Conservation (phyloP, 2,329 filamentous ascomycete genomes). For the Cercospora sp. region DNA sequence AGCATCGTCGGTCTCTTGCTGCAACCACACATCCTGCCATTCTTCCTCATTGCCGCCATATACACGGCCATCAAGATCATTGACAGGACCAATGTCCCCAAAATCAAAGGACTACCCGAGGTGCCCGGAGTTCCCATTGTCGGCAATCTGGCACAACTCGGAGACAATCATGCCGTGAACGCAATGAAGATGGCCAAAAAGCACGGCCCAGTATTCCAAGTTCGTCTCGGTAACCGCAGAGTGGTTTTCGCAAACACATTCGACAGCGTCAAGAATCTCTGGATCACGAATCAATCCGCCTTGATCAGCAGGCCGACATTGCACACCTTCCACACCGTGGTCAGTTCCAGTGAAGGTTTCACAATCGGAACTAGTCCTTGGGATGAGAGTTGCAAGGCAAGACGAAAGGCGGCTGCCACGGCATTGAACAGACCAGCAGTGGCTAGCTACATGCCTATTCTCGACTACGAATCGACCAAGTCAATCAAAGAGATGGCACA, state of each 20-base stretch:
- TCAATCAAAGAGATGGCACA: constrained; percentile 71
- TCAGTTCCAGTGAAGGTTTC: constrained; percentile 74
- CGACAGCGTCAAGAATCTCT: constrained; percentile 69
- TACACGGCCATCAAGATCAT: constrained; percentile 46
- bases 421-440: constrained; percentile 74
- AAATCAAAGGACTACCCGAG: constrained; percentile 51
- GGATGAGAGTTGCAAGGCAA: constrained; percentile 76
- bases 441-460: constrained; percentile 77
- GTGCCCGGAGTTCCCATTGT: constrained; percentile 51
- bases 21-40: constrained; percentile 44
- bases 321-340: constrained; percentile 78
- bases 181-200: constrained; percentile 50
- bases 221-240: constrained; percentile 65
- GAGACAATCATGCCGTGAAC: constrained; percentile 49
- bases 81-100: constrained; percentile 50
- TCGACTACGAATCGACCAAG: constrained; percentile 71
- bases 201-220: constrained; percentile 53
- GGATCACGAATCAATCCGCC: constrained; percentile 76
- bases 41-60: constrained; percentile 43
- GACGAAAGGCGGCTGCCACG: constrained; percentile 75
- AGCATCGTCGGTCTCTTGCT: constrained; percentile 35
- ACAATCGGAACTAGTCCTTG: constrained; percentile 83
- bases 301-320: constrained; percentile 75
- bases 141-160: constrained; percentile 49
- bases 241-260: constrained; percentile 79